Evolutionary conservation across 1,139 yeast species (phyloP).

Genomic region (Yamadazyma blattariae): DNA sequence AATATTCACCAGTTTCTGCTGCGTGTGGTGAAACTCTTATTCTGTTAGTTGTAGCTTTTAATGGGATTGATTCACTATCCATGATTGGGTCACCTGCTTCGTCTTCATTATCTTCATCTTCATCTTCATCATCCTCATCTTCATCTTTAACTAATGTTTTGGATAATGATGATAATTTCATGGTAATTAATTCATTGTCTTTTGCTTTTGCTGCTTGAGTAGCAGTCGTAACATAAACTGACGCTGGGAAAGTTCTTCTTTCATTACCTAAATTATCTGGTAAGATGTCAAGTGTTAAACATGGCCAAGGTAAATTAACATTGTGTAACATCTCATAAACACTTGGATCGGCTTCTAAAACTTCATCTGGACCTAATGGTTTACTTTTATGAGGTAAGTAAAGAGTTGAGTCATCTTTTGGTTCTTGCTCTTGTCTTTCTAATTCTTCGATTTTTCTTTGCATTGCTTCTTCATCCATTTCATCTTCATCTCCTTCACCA

Average conservation of each 20-base stretch:
- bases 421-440: slow-evolving; percentile 31
- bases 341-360: slow-evolving; percentile 91
- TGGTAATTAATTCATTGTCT: slow-evolving; percentile 83
- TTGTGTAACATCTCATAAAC: slow-evolving; percentile 97
- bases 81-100: slow-evolving; percentile 76
- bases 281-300: slow-evolving; percentile 82
- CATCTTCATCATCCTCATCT: slow-evolving; percentile 64
- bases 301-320: slow-evolving; percentile 95
- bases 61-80: slow-evolving; percentile 76
- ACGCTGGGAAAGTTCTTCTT: slow-evolving; percentile 87
- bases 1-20: slow-evolving; percentile 70
- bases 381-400: slow-evolving; percentile 85
- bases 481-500: slow-evolving; percentile 62
- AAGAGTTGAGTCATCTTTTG: slow-evolving; percentile 36
- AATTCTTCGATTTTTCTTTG: slow-evolving; percentile 21
- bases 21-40: slow-evolving; percentile 83
- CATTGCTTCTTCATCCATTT: slow-evolving; percentile 28
- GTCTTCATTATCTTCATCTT: slow-evolving; percentile 67
- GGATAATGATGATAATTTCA: slow-evolving; percentile 77
- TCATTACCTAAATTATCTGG: slow-evolving; percentile 87
- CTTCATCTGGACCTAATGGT: slow-evolving; percentile 94
- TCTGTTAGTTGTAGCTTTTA: slow-evolving; percentile 85
- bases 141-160: slow-evolving; percentile 84
- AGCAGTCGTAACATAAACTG: slow-evolving; percentile 83
- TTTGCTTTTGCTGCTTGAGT: slow-evolving; percentile 88